These are phyloP conservation scores for Microcyclospora tardicrescens DNA, from an alignment of 2,329 filamentous ascomycete species.

Conservation along the genomic window DNA sequence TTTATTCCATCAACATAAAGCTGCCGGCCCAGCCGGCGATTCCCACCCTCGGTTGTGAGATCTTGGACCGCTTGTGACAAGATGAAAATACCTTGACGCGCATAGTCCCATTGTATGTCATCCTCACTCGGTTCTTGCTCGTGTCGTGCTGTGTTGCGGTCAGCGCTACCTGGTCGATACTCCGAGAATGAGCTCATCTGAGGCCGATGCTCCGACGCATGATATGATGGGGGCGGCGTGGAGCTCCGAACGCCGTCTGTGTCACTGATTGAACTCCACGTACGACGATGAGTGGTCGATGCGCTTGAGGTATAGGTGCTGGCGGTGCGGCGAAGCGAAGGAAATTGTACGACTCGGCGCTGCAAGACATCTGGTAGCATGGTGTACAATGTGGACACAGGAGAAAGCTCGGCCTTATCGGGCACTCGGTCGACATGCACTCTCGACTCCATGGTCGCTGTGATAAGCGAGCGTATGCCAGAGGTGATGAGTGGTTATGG, in stretches of 20 bases:
- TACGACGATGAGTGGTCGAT: too few species aligned
- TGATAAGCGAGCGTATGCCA: too few species aligned
- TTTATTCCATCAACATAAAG: slow-evolving; percentile 52
- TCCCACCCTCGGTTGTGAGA: slow-evolving; percentile 24
- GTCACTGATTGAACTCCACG: not conserved
- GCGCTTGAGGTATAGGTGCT: not conserved
- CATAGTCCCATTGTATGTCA: slow-evolving; percentile 40
- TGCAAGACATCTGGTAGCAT: not conserved
- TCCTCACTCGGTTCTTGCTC: slow-evolving; percentile 5
- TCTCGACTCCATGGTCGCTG: too few species aligned
- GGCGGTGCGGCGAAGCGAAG: not conserved
- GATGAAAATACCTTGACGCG: slow-evolving; percentile 37
- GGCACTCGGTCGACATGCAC: too few species aligned
- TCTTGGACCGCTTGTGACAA: slow-evolving; percentile 35
- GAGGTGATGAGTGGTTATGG: too few species aligned
- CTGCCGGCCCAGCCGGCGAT: slow-evolving; percentile 42
- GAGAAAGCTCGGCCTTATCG: too few species aligned
- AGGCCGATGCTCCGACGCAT: not conserved
- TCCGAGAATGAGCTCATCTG: not conserved
- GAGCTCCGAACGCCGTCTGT: not conserved
- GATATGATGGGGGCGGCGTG: not conserved
- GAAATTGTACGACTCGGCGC: not conserved
- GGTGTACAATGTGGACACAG: not conserved
- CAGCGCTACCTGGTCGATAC: too few species aligned
- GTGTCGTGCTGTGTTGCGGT: too few species aligned